Evolutionary conservation across 495 filamentous ascomycete genomes (phyloP).

Genomic region (Talaromyces ruber): DNA sequence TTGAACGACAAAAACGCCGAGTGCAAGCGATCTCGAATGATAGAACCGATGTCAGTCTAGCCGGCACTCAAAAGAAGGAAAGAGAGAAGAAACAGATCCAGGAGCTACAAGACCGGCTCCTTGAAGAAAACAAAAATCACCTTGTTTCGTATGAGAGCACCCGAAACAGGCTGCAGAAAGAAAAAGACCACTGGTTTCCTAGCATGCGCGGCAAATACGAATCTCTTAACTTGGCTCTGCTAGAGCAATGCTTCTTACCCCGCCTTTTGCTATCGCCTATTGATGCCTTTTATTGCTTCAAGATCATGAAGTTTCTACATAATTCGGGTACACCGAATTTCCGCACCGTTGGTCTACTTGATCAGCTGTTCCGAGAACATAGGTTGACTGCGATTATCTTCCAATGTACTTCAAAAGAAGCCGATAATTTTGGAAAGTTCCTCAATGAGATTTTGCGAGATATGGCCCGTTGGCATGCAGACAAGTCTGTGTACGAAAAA

Average conservation of each 20-base stretch:
- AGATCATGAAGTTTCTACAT: slow-evolving; percentile 80
- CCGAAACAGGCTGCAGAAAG: slow-evolving; percentile 55
- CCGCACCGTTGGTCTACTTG: slow-evolving; percentile 74
- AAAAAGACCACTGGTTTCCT: slow-evolving; percentile 75
- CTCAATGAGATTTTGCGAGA: slow-evolving; percentile 71
- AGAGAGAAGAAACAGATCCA: slow-evolving; percentile 50
- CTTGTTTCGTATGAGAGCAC: slow-evolving; percentile 56
- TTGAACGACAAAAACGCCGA: slow-evolving; percentile 50
- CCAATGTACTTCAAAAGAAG: slow-evolving; percentile 78
- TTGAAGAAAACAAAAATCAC: slow-evolving; percentile 60
- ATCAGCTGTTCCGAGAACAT: slow-evolving; percentile 75
- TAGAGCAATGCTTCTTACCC: slow-evolving; percentile 87
- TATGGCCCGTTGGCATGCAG: slow-evolving; percentile 73
- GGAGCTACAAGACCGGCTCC: slow-evolving; percentile 52
- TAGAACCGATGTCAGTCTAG: slow-evolving; percentile 57
- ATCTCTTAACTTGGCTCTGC: slow-evolving; percentile 59
- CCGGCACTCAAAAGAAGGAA: slow-evolving; percentile 55
- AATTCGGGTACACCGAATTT: slow-evolving; percentile 75
- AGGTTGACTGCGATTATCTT: slow-evolving; percentile 74
- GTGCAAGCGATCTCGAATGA: slow-evolving; percentile 57
- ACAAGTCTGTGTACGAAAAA: slow-evolving; percentile 67
- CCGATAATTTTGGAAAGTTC: slow-evolving; percentile 84
- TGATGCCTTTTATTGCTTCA: slow-evolving; percentile 81
- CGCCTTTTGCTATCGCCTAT: slow-evolving; percentile 72
- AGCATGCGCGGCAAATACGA: slow-evolving; percentile 53